Conservation (phyloP, 257 asterid species). For the Jacaranda mimosifolia region DNA sequence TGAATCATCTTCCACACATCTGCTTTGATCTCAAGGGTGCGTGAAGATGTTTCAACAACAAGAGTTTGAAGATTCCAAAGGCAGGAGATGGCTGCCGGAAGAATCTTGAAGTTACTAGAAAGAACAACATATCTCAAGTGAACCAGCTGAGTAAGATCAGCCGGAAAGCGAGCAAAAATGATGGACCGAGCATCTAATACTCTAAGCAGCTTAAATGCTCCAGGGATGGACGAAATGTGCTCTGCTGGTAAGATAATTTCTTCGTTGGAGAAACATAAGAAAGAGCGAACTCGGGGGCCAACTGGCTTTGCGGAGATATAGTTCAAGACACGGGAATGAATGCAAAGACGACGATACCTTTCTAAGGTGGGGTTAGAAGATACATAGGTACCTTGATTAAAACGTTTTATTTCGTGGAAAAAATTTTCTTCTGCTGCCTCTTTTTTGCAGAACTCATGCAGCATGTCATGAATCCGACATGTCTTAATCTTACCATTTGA, state of each 20-base stretch:
- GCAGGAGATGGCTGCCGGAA: conserved; percentile 51
- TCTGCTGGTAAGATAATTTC: conserved; percentile 45
- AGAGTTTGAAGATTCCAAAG: conserved; percentile 69
- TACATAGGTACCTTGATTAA: conserved; percentile 46
- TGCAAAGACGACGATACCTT: conserved; percentile 57
- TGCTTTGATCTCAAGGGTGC: conserved; percentile 52
- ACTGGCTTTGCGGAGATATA: conserved; percentile 50
- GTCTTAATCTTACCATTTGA: conserved; percentile 54
- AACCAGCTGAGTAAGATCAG: conserved; percentile 48
- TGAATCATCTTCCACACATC: conserved; percentile 68
- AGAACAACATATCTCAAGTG: conserved; percentile 64
- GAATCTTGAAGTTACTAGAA: conserved; percentile 45
- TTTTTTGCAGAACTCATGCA: conserved; percentile 58
- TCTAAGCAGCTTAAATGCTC: conserved; percentile 60
- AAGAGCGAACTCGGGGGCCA: conserved; percentile 62
- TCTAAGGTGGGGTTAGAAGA: conserved; percentile 45
- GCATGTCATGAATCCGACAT: conserved; percentile 63
- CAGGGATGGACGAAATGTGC: conserved; percentile 50
- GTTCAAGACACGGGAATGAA: conserved; percentile 52
- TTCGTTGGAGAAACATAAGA: conserved; percentile 54
- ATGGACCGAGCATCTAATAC: conserved; percentile 58
- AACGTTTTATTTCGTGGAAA: conserved; percentile 51
- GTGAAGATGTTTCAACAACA: conserved; percentile 49
- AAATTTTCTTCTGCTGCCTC: conserved; percentile 56
- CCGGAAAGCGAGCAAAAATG: conserved; percentile 51